Conservation (phyloP, 2,329 filamentous ascomycete genomes). For the Thielaviopsis populi region DNA sequence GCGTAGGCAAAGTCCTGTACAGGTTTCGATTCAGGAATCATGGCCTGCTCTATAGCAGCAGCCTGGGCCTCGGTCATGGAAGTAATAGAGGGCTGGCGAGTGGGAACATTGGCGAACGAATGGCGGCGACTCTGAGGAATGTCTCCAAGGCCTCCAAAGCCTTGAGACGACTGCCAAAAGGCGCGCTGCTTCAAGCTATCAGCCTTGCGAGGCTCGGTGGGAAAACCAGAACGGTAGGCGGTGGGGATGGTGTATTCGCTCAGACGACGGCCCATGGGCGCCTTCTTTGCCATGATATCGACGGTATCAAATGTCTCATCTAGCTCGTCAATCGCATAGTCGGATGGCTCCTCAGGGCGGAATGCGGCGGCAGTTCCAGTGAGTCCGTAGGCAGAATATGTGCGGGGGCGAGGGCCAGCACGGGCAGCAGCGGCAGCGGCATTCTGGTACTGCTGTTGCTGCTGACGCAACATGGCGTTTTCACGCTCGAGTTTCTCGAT, state of each 20-base stretch:
- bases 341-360: constrained; percentile 40
- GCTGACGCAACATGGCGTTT: constrained; percentile 46
- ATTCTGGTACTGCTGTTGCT: constrained; percentile 37
- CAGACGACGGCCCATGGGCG: constrained; percentile 37
- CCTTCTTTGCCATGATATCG: constrained; percentile 32
- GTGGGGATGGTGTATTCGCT: constrained; percentile 37
- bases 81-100: constrained; percentile 47
- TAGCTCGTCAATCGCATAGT: constrained; percentile 58
- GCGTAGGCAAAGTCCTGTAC: constrained; percentile 10
- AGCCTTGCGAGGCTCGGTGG: constrained; percentile 45
- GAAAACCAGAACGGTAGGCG: constrained; percentile 33
- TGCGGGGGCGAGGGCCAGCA: constrained; percentile 21
- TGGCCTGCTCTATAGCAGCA: constrained; percentile 5
- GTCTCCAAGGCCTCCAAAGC: constrained; percentile 46
- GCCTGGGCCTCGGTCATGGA: constrained; percentile 28
- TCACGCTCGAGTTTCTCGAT: constrained; percentile 49
- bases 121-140: constrained; percentile 62
- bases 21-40: constrained; percentile 8
- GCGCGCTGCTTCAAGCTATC: constrained; percentile 48
- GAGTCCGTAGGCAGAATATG: constrained; percentile 36
- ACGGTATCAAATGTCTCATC: constrained; percentile 44
- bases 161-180: constrained; percentile 57
- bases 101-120: constrained; percentile 59
- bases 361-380: constrained; percentile 34
- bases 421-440: constrained; percentile 19